Evolutionary conservation across 1,284 basidiomycete genomes (phyloP).

Genomic region (Omphalotus olearius): DNA sequence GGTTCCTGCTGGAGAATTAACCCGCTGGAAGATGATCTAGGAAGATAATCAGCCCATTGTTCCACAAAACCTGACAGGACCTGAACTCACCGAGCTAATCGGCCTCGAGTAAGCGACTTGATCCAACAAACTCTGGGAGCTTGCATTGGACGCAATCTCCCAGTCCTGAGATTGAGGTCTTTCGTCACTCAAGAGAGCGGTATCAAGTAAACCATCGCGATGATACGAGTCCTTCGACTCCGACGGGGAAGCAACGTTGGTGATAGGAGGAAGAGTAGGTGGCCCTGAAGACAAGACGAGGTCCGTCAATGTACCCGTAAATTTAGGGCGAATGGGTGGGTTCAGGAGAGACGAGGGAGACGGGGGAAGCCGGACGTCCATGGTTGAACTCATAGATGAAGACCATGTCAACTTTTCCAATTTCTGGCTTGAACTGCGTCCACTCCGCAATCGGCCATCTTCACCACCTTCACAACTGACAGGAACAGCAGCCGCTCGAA

Average conservation of each 20-base stretch:
- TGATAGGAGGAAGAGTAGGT: conserved; percentile 7
- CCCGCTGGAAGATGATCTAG: conserved; percentile 3
- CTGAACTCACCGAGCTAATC: conserved; percentile 6
- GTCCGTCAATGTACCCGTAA: conserved; percentile 7
- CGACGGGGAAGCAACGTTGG: conserved; percentile 8
- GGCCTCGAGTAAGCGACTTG: conserved; percentile 12
- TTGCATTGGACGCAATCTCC: neutral
- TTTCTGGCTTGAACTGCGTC: too few species aligned
- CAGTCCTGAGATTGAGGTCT: neutral
- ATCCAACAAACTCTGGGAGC: conserved; percentile 6
- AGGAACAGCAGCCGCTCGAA: neutral
- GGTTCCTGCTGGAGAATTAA: neutral
- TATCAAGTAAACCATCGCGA: conserved; percentile 10
- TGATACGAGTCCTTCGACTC: conserved; percentile 12
- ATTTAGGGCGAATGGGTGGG: conserved; percentile 11
- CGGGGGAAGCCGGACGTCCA: too few species aligned
- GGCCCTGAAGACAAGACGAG: conserved; percentile 4
- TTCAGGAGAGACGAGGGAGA: conserved; percentile 13
- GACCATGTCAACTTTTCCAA: neutral
- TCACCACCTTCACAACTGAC: neutral
- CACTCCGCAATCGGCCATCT: neutral
- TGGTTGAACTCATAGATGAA: neutral
- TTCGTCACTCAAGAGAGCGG: neutral
- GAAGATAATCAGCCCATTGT: neutral
- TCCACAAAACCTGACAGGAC: neutral